These are phyloP conservation scores for Thalassiosira hispida DNA, from an alignment of 352 stramenopile genomes.

Conservation along the genomic window DNA sequence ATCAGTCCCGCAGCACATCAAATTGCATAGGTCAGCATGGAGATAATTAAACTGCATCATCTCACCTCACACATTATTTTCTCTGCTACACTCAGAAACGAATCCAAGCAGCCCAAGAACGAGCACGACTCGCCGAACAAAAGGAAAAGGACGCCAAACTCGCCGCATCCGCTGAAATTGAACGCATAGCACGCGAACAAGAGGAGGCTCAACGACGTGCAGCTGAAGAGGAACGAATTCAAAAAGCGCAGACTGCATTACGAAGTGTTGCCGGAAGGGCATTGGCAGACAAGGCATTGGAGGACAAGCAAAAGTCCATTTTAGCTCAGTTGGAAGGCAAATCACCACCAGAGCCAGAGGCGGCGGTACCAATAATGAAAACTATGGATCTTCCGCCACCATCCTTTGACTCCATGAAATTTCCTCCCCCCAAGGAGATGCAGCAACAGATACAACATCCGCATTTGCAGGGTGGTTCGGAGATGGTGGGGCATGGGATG, in stretches of 20 bases:
- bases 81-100: no score
- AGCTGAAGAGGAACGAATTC: slow-evolving; percentile 19
- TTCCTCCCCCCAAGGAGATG: slow-evolving; percentile 5
- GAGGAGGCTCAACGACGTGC: slow-evolving; percentile 8
- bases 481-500: slow-evolving; percentile 36
- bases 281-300: slow-evolving; percentile 14
- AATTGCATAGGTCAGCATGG: no score
- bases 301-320: slow-evolving; percentile 13
- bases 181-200: background rate
- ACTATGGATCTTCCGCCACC: slow-evolving; percentile 36
- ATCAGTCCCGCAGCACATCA: no score
- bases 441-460: background rate
- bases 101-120: slow-evolving; percentile 82
- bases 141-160: slow-evolving; percentile 42
- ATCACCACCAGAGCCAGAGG: slow-evolving; percentile 1
- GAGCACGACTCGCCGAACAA: slow-evolving; percentile 55
- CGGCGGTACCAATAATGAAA: slow-evolving; percentile 39
- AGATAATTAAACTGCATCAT: no score
- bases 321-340: slow-evolving; percentile 39
- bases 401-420: slow-evolving; percentile 44
- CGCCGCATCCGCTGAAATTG: slow-evolving; percentile 5
- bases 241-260: slow-evolving; percentile 25
- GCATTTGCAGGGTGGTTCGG: background rate
- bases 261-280: slow-evolving; percentile 17
- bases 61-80: no score